A percentile compares a stretch with the other conserved stretches of the same genome.
Evolutionary conservation across 2,329 filamentous ascomycete genomes (phyloP).

Genomic region (Neofusicoccum laricinum): DNA sequence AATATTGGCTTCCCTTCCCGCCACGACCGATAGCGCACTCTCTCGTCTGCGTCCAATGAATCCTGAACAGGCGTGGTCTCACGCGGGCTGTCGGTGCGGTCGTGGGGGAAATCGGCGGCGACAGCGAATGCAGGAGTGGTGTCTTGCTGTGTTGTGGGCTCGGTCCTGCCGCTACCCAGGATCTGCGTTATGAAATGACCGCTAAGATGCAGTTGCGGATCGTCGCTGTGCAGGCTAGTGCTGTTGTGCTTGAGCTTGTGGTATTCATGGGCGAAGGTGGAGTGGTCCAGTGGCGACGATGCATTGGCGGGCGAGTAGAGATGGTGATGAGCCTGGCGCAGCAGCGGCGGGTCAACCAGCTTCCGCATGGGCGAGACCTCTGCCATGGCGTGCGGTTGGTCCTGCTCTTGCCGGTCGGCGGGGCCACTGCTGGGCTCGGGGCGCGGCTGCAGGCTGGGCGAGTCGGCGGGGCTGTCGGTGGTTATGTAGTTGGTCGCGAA

Average conservation of each 20-base stretch:
- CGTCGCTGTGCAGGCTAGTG: slow-evolving; percentile 22
- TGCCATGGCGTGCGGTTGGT: slow-evolving; percentile 30
- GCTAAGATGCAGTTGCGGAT: slow-evolving; percentile 30
- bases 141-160: slow-evolving; percentile 24
- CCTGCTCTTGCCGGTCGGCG: slow-evolving; percentile 20
- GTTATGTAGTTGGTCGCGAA: slow-evolving; percentile 61
- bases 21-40: slow-evolving; percentile 49
- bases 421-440: slow-evolving; percentile 26
- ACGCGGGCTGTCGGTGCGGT: slow-evolving; percentile 30
- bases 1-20: slow-evolving; percentile 46
- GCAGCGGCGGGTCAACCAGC: slow-evolving; percentile 31
- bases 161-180: slow-evolving; percentile 21
- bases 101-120: slow-evolving; percentile 35
- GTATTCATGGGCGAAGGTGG: slow-evolving; percentile 12
- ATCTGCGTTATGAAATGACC: slow-evolving; percentile 31
- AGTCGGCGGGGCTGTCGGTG: slow-evolving; percentile 46
- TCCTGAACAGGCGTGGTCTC: slow-evolving; percentile 20
- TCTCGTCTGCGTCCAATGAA: slow-evolving; percentile 37
- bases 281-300: slow-evolving; percentile 14
- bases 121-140: slow-evolving; percentile 27
- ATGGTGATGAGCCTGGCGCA: slow-evolving; percentile 30
- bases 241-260: slow-evolving; percentile 13
- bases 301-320: slow-evolving; percentile 22
- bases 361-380: slow-evolving; percentile 29
- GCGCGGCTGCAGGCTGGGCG: slow-evolving; percentile 33